Base-by-base conservation (phyloP, 2,329 filamentous ascomycete species). In the Plectosphaerella sp. region DNA sequence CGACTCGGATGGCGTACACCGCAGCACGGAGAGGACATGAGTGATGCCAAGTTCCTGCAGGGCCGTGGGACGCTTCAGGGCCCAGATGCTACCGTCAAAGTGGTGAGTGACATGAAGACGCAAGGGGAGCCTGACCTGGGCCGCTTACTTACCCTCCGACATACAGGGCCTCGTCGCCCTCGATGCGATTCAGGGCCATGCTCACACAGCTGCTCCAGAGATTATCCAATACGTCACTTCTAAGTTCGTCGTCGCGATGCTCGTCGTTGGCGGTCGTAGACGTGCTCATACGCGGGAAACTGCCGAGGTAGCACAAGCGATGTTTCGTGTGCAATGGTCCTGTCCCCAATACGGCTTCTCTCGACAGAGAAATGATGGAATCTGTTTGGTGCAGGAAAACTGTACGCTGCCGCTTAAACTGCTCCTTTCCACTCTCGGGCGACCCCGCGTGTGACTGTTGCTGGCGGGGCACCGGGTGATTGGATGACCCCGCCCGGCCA, bases 11-110 rank as follows among this genome's bases (percentile, higher is more conserved):
- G 66, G 66, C 52, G 69, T 64, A 59, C 87, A 78, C 46, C 82
- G 81, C 54, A 93, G 70, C 41, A 94, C 88, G 5, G 92, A 96
- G n/a, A 97, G 77, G 28, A 97, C 82, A 70, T 97, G 92, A 3
- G 91, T 96, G 67, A 99, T 91, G 58, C 86, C 84, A 59, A 84
- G 83, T 57, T 87, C 80, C 58, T 80, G 73, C 47, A 97, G 77
- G 36, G 85, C 79, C 50, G 86, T 79, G 55, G 85, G 85, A 55
- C 88, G 85, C 54, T 86, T 84, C 57, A 97, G 74, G 42, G 87
- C 84, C 73, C 92, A 92, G 58, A 96, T 80, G 53, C 92, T 96
- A 69, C 52, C 59, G 37, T 48, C 35, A 45, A 60, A 45, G 36
- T 47, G 46, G 52, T 33, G 5, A 36, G 45, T 20, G 12, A 22